phyloP scores from a whole-genome alignment of 306 rosid genomes.

The Abrus precatorius region DNA sequence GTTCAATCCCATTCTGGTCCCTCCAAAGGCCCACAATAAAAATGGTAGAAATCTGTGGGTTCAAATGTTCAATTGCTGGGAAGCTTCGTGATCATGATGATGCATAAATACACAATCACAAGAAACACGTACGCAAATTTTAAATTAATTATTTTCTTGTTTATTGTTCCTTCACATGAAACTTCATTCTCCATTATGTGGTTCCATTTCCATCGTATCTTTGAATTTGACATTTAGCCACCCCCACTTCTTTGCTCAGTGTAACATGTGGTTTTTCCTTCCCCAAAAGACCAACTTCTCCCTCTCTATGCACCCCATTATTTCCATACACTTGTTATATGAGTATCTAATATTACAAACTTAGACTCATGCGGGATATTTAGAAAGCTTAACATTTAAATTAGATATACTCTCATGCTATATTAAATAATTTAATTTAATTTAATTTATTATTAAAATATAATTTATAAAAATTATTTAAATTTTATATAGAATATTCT shows the following conservation, averaged over 20 bases:
- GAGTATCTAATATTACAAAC: no score
- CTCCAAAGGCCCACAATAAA: conserved; percentile 44
- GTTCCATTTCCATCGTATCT: conserved; percentile 54
- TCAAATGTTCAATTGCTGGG: conserved; percentile 49
- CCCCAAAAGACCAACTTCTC: background rate
- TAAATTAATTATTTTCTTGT: conserved; percentile 8
- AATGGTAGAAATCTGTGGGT: conserved; percentile 50
- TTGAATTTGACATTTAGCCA: conserved; percentile 54
- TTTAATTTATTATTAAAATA: no score
- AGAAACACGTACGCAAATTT: conserved; percentile 50
- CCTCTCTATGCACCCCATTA: no score
- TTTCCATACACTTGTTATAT: no score
- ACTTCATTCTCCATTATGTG: conserved; percentile 40
- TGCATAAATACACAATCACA: conserved; percentile 46
- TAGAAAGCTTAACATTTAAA: no score
- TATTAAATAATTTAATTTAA: no score
- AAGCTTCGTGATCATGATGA: conserved; percentile 59
- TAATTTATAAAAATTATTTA: no score
- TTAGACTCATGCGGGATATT: no score
- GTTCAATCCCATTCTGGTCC: conserved; percentile 30
- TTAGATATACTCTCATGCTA: no score
- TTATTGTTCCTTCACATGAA: conserved; percentile 26
- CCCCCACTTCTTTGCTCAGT: conserved; percentile 6
- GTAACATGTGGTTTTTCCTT: conserved; percentile 46
- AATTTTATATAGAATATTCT: no score